A percentile compares a stretch with the other conserved stretches of the same genome.
Conservation (phyloP, 345 rosid genomes). For the Durio zibethinus region DNA sequence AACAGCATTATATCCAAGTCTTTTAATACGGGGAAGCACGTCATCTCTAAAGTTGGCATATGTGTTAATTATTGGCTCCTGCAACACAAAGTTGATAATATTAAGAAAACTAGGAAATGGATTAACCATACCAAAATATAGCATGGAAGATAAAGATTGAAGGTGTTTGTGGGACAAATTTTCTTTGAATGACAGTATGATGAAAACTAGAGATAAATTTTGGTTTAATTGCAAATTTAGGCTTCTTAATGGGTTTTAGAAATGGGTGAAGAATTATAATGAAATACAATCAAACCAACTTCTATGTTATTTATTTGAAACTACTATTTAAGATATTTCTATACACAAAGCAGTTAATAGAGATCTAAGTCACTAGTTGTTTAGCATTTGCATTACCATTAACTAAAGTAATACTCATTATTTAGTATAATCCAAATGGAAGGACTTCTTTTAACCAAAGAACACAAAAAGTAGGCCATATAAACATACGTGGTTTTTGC, state of each 20-base stretch:
- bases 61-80: constrained; percentile 87
- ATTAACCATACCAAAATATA: background rate
- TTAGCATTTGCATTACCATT: constrained; percentile 5
- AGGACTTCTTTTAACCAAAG: background rate
- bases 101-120: constrained; percentile 5
- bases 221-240: background rate
- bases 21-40: constrained; percentile 94
- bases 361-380: background rate
- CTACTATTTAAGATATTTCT: background rate
- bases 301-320: background rate
- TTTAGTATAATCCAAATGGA: background rate
- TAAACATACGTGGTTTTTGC: background rate
- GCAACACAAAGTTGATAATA: constrained; percentile 31
- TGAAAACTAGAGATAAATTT: background rate
- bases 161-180: background rate
- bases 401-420: background rate
- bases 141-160: background rate
- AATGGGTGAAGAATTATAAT: too few species aligned
- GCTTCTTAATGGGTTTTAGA: too few species aligned
- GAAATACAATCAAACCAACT: too few species aligned
- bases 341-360: background rate
- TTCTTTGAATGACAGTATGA: background rate
- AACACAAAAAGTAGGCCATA: background rate
- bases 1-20: constrained; percentile 93
- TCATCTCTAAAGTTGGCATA: constrained; percentile 92